Percentiles rank a stretch among this genome's conserved stretches.
phyloP scores from a whole-genome alignment of 768 basidiomycete genomes.

The Cystofilobasidium capitatum region DNA sequence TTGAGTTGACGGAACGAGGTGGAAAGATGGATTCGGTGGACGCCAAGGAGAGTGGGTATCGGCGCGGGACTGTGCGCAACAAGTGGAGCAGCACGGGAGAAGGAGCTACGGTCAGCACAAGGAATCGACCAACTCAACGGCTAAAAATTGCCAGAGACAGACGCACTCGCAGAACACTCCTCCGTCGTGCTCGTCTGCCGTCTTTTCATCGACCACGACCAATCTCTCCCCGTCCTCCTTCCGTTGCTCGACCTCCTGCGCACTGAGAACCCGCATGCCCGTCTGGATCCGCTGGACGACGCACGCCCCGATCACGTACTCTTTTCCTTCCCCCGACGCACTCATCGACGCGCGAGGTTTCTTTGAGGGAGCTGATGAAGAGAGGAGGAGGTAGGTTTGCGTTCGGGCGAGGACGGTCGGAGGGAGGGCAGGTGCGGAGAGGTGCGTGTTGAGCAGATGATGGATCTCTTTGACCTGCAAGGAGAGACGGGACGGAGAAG shows the following conservation, averaged over 20 bases:
- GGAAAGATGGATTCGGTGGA: conserved; percentile 25
- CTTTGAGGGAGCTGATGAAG: background rate
- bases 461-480: conserved; percentile 27
- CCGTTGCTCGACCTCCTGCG: conserved; percentile 2
- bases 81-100: background rate
- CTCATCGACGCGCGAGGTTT: background rate
- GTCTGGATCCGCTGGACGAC: conserved; percentile 23
- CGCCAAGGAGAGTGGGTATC: conserved; percentile 8
- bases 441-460: conserved; percentile 32
- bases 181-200: background rate
- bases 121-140: too few relatives aligned
- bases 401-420: conserved; percentile 31
- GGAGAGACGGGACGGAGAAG: background rate
- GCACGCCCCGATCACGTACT: conserved; percentile 17
- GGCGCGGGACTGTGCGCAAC: conserved; percentile 4
- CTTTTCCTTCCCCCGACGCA: background rate
- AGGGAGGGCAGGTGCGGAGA: conserved; percentile 36
- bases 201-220: background rate
- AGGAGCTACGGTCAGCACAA: too few relatives aligned
- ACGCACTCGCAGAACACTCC: conserved; percentile 28
- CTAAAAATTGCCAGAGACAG: too few relatives aligned
- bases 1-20: background rate
- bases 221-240: background rate
- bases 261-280: conserved; percentile 6
- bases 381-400: conserved; percentile 15